Conservation (phyloP, 345 rosid species). For the Toxicodendron radicans region DNA sequence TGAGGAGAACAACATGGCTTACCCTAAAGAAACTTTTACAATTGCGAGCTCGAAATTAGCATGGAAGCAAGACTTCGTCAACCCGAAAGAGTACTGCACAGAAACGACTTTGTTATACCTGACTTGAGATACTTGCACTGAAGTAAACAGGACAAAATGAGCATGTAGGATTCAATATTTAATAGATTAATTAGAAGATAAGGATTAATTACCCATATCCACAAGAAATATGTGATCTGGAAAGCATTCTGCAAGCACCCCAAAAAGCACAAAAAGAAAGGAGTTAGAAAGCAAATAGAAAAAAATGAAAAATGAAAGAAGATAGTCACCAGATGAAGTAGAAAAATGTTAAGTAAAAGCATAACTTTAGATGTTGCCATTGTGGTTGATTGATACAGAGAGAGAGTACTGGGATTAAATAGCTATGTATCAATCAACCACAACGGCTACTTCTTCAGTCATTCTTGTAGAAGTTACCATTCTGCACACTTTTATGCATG, state of each 20-base stretch:
- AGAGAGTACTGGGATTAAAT: not conserved
- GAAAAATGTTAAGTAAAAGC: not conserved
- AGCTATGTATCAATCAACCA: not conserved
- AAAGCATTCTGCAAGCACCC: constrained; percentile 78
- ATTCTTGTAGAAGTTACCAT: no score
- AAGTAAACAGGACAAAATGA: not conserved
- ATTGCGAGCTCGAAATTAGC: constrained; percentile 52
- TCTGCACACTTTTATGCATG: no score
- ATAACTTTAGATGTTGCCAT: not conserved
- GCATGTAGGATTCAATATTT: not conserved
- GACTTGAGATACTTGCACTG: not conserved
- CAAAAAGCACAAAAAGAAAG: not conserved
- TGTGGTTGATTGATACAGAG: not conserved
- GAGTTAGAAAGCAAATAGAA: no score
- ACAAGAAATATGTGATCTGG: constrained; percentile 93
- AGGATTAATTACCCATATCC: constrained; percentile 76
- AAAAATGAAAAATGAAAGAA: not conserved
- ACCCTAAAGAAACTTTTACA: constrained; percentile 76
- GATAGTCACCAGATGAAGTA: constrained; percentile 5
- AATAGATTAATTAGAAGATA: not conserved
- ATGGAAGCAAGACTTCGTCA: constrained; percentile 79
- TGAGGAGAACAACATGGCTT: constrained; percentile 22
- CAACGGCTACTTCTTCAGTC: no score
- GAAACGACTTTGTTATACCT: constrained; percentile 7
- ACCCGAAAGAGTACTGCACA: constrained; percentile 72